Percentiles rank a stretch among this genome's conserved stretches.
These are phyloP conservation scores for Dicorynia guianensis DNA, from an alignment of 306 rosid species.

Conservation along the genomic window DNA sequence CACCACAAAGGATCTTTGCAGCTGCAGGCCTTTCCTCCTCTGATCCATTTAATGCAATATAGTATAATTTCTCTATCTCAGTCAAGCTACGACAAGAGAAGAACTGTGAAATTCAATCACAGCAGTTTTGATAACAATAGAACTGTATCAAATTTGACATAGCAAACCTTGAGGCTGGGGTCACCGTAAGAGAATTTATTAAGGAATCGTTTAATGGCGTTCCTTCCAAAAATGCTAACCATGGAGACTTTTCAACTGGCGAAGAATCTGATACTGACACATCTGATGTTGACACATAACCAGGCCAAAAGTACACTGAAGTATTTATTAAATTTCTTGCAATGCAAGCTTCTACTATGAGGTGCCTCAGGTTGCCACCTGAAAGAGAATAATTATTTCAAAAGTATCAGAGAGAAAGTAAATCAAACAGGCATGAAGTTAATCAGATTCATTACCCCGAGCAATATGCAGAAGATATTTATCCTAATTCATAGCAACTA, in stretches of 20 bases:
- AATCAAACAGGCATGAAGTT: conserved; percentile 20
- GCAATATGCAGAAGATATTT: conserved; percentile 27
- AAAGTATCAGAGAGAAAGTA: conserved; percentile 34
- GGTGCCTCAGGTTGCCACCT: conserved; percentile 87
- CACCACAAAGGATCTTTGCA: conserved; percentile 82
- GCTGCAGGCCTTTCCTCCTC: conserved; percentile 74
- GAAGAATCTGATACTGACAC: conserved; percentile 54
- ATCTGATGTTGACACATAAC: conserved; percentile 61
- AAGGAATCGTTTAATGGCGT: conserved; percentile 61
- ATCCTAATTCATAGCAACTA: conserved; percentile 19
- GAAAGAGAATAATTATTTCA: conserved; percentile 46
- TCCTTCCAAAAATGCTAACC: conserved; percentile 80
- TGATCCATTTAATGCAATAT: conserved; percentile 73
- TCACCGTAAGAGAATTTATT: conserved; percentile 58
- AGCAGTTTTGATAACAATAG: conserved; percentile 37
- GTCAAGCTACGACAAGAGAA: conserved; percentile 60
- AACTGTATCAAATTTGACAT: conserved; percentile 26
- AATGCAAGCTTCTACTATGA: conserved; percentile 84
- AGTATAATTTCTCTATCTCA: conserved; percentile 79
- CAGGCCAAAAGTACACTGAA: conserved; percentile 77
- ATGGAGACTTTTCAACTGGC: conserved; percentile 65
- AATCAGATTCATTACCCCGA: neutral
- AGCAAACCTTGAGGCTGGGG: conserved; percentile 76
- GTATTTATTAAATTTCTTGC: conserved; percentile 74
- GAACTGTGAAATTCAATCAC: conserved; percentile 41